Evolutionary conservation across 2,329 filamentous ascomycete species (phyloP).

Genomic region (Thelonectria discophora): DNA sequence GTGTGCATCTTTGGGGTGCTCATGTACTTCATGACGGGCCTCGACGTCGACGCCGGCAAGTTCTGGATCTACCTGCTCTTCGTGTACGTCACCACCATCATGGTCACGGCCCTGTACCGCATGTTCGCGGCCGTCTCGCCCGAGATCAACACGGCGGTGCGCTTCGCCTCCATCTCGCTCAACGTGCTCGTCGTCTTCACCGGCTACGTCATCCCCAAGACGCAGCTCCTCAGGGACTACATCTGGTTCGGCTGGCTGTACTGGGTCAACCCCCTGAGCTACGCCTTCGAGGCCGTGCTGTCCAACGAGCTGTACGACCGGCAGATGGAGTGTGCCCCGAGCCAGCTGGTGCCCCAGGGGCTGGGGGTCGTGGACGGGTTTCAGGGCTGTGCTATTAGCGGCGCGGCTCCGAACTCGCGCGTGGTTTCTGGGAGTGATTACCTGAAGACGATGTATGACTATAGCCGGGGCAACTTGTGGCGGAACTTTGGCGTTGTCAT

Average conservation of each 20-base stretch:
- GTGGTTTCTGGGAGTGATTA: slow-evolving; percentile 2
- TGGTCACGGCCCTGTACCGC: slow-evolving; percentile 42
- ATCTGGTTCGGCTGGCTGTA: slow-evolving; percentile 77
- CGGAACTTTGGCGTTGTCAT: slow-evolving; percentile 24
- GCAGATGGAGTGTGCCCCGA: slow-evolving; percentile 56
- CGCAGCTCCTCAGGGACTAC: slow-evolving; percentile 59
- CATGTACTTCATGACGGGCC: slow-evolving; percentile 23
- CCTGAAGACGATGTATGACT: slow-evolving; percentile 16
- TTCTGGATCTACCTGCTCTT: slow-evolving; percentile 24
- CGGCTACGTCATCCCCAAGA: slow-evolving; percentile 68
- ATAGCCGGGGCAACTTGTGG: slow-evolving; percentile 22
- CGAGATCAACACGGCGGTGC: slow-evolving; percentile 69
- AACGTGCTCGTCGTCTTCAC: slow-evolving; percentile 72
- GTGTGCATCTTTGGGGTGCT: slow-evolving; percentile 13
- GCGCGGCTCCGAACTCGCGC: slow-evolving; percentile 48
- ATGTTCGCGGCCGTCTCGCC: slow-evolving; percentile 65
- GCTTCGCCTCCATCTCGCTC: slow-evolving; percentile 62
- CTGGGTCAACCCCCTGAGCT: slow-evolving; percentile 70
- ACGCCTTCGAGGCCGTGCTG: slow-evolving; percentile 69
- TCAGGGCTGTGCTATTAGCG: slow-evolving; percentile 62
- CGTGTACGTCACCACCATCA: slow-evolving; percentile 17
- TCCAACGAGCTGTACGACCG: slow-evolving; percentile 63
- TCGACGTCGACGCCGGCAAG: slow-evolving; percentile 20
- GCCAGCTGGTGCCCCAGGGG: slow-evolving; percentile 57
- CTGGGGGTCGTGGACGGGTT: slow-evolving; percentile 50